Conservation (phyloP, 345 rosid genomes). For the Lagerstroemia speciosa region DNA sequence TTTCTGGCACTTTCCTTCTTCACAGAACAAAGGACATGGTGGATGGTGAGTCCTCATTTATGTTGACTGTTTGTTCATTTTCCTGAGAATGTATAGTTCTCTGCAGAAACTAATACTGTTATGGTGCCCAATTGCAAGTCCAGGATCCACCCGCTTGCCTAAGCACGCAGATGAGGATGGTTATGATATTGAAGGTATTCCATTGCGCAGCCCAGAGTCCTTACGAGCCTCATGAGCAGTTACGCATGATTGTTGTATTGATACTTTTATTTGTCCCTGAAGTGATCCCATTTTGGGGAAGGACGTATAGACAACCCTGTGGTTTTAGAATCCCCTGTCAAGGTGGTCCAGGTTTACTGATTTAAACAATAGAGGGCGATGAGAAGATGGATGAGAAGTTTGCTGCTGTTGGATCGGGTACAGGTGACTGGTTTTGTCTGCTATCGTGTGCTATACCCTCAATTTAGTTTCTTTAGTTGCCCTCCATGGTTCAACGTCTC, state of each 20-base stretch:
- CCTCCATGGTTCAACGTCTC: neutral
- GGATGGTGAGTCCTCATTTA: slow-evolving; percentile 37
- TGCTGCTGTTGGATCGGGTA: neutral
- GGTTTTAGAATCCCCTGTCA: neutral
- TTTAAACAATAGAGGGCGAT: neutral
- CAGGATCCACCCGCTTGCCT: slow-evolving; percentile 27
- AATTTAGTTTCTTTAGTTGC: neutral
- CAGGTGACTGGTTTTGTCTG: neutral
- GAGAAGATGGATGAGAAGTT: neutral
- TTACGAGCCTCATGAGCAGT: slow-evolving; percentile 23
- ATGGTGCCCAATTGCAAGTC: slow-evolving; percentile 27
- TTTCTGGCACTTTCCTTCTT: slow-evolving; percentile 77
- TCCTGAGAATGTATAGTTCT: too few relatives aligned
- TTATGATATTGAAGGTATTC: slow-evolving; percentile 41
- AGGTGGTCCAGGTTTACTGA: neutral
- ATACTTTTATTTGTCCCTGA: too few relatives aligned
- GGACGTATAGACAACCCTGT: slow-evolving; percentile 2
- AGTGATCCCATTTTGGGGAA: slow-evolving; percentile 12
- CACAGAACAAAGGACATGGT: slow-evolving; percentile 77
- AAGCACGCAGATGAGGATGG: slow-evolving; percentile 37
- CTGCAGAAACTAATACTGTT: slow-evolving; percentile 8
- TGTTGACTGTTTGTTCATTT: slow-evolving; percentile 4
- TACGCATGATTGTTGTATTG: too few relatives aligned
- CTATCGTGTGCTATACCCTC: neutral
- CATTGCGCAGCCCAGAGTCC: slow-evolving; percentile 45